Evolutionary conservation across 495 filamentous ascomycete species (phyloP).

Genomic region (Penicillium mononematosum): DNA sequence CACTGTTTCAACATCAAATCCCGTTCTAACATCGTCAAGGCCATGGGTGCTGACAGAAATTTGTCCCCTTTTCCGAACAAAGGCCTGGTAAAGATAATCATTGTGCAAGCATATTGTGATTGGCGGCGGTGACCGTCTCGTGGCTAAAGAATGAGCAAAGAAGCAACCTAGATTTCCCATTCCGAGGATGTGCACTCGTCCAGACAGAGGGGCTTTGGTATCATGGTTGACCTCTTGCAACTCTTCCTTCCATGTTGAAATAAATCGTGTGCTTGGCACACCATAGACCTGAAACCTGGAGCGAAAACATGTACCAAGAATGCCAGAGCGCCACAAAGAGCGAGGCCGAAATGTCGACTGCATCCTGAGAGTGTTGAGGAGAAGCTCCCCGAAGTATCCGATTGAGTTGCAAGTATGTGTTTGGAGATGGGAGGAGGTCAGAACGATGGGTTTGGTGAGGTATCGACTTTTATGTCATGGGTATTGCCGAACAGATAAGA

Average conservation of each 20-base stretch:
- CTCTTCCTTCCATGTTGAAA: slow-evolving; percentile 39
- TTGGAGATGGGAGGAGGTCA: neutral
- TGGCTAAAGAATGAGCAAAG: slow-evolving; percentile 58
- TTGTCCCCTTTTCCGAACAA: slow-evolving; percentile 29
- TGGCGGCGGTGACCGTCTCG: slow-evolving; percentile 56
- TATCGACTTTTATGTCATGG: neutral
- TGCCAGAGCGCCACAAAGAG: slow-evolving; percentile 41
- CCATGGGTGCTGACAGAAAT: slow-evolving; percentile 37
- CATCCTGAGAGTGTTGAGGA: slow-evolving; percentile 34
- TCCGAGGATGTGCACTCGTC: slow-evolving; percentile 60
- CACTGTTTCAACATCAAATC: slow-evolving; percentile 44
- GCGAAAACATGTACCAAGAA: slow-evolving; percentile 22
- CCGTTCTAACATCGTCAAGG: slow-evolving; percentile 41
- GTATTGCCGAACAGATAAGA: neutral
- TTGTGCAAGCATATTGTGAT: slow-evolving; percentile 57
- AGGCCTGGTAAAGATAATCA: slow-evolving; percentile 28
- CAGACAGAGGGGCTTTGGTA: slow-evolving; percentile 25
- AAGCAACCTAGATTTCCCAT: slow-evolving; percentile 59
- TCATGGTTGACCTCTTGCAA: slow-evolving; percentile 25
- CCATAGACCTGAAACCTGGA: slow-evolving; percentile 5
- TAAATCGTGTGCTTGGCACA: slow-evolving; percentile 13
- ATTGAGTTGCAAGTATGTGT: neutral
- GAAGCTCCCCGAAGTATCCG: slow-evolving; percentile 12
- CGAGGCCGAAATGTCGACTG: slow-evolving; percentile 35
- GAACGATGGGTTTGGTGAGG: neutral